Evolutionary conservation across 106 monocot species (phyloP), one percentile per base, ranked within the genome.

Genomic region (Acanthochlamys bracteata): DNA sequence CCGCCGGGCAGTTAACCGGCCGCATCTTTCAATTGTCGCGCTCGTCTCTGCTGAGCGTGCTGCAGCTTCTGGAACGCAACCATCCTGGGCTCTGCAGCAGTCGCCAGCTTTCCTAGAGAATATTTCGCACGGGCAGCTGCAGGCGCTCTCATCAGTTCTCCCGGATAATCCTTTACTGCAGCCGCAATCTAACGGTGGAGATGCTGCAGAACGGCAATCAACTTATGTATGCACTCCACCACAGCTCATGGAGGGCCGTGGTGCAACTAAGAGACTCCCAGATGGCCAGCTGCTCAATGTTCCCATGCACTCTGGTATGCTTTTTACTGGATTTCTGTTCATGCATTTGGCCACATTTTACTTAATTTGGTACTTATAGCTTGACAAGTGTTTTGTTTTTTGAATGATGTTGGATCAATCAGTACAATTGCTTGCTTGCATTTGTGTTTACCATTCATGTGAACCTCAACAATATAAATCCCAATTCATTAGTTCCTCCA

Each of bases 91-190:
- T 51, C 4, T 20, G 59, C 14, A 15, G 11, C 25, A 45, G 6
- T 33, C 33, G 6, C 6, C 66, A 3, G 60, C 77, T 21, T 49
- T 64, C 0, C 56, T 99, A 2, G 98, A 99, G 79, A 99, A 99
- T 66, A 70, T 99, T 20, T 99, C 98, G n/a, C 83, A 99, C 22
- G 98, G 98, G 26, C 98, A 99, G 83, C 72, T 89, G 39, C 98
- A 99, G 82, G 78, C 80, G 10, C 64, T 92, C 26, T 92, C 98
- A 4, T 67, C 76, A 7, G 79, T 92, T 22, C 78, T 81, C n/a
- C 70, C 92, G 4, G 92, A 99, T 67, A 66, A 92, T 74, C 70
- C 84, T 0, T 67, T 74, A 11, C 63, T 88, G 17, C 72, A 45
- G 20, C 64, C 56, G 39, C 45, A 25, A 27, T n/a, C 66, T 7